These are phyloP conservation scores for Starmerella floris DNA, from an alignment of 805 yeast species.

Conservation along the genomic window DNA sequence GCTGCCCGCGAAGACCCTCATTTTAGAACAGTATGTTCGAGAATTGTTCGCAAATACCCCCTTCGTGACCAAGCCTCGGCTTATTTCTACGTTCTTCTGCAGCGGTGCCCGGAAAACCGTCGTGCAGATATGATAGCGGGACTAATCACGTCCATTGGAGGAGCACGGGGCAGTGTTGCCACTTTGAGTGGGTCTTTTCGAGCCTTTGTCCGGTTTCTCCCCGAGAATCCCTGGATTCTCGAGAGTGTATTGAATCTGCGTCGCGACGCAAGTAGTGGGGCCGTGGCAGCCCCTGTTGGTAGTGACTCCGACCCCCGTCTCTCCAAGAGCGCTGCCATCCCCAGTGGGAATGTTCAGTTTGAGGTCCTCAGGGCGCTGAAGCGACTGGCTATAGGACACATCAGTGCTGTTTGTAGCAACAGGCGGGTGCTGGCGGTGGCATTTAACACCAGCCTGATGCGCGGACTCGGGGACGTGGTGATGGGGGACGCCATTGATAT, in stretches of 20 bases:
- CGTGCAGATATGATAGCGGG: slow-evolving; percentile 14
- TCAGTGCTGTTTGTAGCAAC: neutral
- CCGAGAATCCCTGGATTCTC: neutral
- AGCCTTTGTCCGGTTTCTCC: neutral
- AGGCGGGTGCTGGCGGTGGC: slow-evolving; percentile 33
- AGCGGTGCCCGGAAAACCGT: neutral
- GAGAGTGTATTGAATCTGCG: neutral
- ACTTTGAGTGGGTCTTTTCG: slow-evolving; percentile 5
- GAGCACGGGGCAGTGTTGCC: slow-evolving; percentile 2
- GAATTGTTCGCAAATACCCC: no score
- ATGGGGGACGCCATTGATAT: slow-evolving; percentile 14
- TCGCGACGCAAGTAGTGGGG: neutral
- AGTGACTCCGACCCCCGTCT: neutral
- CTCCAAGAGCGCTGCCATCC: neutral
- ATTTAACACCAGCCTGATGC: slow-evolving; percentile 45
- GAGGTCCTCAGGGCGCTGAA: slow-evolving; percentile 6
- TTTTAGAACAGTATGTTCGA: no score
- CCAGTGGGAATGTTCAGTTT: neutral
- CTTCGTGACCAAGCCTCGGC: neutral
- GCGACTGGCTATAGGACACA: slow-evolving; percentile 3
- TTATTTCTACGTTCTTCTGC: neutral
- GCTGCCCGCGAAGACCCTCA: neutral
- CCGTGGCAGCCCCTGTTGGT: neutral
- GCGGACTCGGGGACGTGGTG: slow-evolving; percentile 29
- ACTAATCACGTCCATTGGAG: slow-evolving; percentile 12